Evolutionary conservation across 176 grass and related monocot species (phyloP), one percentile per base, ranked within the genome.

Genomic region (Microstegium vimineum): DNA sequence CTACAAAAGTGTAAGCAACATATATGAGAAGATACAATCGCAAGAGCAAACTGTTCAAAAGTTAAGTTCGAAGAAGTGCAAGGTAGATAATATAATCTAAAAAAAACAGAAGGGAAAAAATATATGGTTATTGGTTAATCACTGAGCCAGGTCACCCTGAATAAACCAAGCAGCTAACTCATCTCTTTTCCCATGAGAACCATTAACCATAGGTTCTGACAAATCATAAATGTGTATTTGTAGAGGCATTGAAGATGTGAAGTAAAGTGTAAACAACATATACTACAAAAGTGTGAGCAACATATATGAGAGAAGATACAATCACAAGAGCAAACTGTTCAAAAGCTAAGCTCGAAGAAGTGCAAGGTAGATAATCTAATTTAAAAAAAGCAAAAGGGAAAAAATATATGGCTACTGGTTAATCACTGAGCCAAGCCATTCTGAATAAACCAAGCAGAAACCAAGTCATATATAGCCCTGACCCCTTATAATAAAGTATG

Each of bases 201-300:
- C 89, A 71, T 81, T 92, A 40, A n/a, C 82, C 40, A 37, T 27
- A 71, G 79, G 63, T 46, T 93, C 88, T 26, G 85, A 87, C 28
- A 90, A 80, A 83, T 86, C 89, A 82, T 86, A 94, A 26, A 91
- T 77, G 31, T 98, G 92, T 66, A 98, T 78, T 79, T 98, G 82
- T 56, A 98, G 82, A 84, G 94, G 75, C 90, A 98, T 90, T 98
- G 88, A 66, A 85, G 23, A 90, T 71, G 25, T 43, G 69, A 87
- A 73, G 77, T 31, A 73, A 78, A 49, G 18, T 77, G 62, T 72
- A 82, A 89, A 56, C 8, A 72, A 69, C 41, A 36, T 27, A 85
- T 76, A 14, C 10, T 28, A 57, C 25, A 42, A 26, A 83, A 37
- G 9, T 69, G 40, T 42, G 69, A 13, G 67, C 20, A 60, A 60